Evolutionary conservation across 306 rosid genomes (phyloP), one percentile per base, ranked within the genome.

Genomic region (Hippophae tibetana): DNA sequence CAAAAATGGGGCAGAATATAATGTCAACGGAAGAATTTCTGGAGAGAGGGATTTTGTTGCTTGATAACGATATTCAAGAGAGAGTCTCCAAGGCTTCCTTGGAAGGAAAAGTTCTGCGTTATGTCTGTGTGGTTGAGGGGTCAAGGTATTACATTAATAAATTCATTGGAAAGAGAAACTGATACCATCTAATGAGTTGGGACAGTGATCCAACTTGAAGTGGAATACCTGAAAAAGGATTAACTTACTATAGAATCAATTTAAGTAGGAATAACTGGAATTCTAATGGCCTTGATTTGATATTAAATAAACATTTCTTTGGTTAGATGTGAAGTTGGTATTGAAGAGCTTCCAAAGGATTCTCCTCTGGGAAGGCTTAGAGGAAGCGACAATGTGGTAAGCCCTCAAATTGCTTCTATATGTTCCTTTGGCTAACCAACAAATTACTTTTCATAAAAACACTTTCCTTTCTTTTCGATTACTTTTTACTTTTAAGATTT

Each of bases 321-420:
- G 58, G 18, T 10, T 46, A 85, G 95, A 67, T 85, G 85, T 85
- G 89, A 87, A 79, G 96, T 87, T 65, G 96, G 96, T 70, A 76
- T 90, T 76, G 95, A 79, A 63, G 98, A 85, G 80, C 75, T 90
- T 69, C 82, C 86, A 0, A 78, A 67, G 78, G 75, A 81, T 79
- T 87, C 96, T 78, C 67, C 95, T 43, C 47, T 87, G 26, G 98
- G 98, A 81, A 85, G 96, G 71, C 74, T 90, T 58, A 83, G 84
- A 79, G 98, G 98, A 83, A 90, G 98, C 74, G 96, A 90, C 74
- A 90, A 87, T 76, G 83, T 90, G 86, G 98, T 85, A 79, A 64
- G 79, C 66, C 40, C 54, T 72, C 53, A 57, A 38, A 26, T 46
- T 46, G 52, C 61, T 61, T 63, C 43, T 55, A 38, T 10, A 40